phyloP scores from a whole-genome alignment of 1,284 basidiomycete genomes.

The Irpex sp. region DNA sequence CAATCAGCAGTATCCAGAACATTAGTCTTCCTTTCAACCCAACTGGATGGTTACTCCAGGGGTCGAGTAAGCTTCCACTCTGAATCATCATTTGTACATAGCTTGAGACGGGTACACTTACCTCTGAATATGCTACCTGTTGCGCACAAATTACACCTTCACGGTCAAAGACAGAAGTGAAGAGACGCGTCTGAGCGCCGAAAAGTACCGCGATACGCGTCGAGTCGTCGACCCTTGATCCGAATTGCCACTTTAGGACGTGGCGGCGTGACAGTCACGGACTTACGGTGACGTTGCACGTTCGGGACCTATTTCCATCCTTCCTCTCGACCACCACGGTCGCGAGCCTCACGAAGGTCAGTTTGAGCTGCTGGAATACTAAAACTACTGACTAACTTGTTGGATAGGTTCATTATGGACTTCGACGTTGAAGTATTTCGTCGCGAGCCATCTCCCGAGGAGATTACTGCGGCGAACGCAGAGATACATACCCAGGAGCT shows the following conservation, averaged over 20 bases:
- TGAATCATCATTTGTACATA: slow-evolving; percentile 61
- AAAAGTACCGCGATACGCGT: neutral
- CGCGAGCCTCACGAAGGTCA: neutral
- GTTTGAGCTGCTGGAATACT: no score
- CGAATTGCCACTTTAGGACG: neutral
- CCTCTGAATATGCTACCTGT: neutral
- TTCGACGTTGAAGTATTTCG: slow-evolving; percentile 17
- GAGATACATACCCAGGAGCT: slow-evolving; percentile 38
- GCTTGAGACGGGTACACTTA: neutral
- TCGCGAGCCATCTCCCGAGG: slow-evolving; percentile 25
- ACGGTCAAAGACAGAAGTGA: neutral
- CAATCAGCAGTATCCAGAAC: slow-evolving; percentile 88
- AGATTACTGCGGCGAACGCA: slow-evolving; percentile 25
- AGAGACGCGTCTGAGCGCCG: neutral
- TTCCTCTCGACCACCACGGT: neutral
- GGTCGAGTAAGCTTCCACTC: slow-evolving; percentile 82
- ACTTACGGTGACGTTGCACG: neutral
- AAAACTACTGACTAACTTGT: neutral
- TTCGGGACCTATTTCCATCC: neutral
- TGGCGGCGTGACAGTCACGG: neutral
- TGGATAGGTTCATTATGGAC: neutral
- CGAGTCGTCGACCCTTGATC: neutral
- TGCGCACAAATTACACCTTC: neutral
- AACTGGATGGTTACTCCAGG: slow-evolving; percentile 29
- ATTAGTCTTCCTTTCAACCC: slow-evolving; percentile 76